A percentile compares a stretch with the other conserved stretches of the same genome.
phyloP scores from a whole-genome alignment of 139 green algal species.

The Chlamydomonas sp. region DNA sequence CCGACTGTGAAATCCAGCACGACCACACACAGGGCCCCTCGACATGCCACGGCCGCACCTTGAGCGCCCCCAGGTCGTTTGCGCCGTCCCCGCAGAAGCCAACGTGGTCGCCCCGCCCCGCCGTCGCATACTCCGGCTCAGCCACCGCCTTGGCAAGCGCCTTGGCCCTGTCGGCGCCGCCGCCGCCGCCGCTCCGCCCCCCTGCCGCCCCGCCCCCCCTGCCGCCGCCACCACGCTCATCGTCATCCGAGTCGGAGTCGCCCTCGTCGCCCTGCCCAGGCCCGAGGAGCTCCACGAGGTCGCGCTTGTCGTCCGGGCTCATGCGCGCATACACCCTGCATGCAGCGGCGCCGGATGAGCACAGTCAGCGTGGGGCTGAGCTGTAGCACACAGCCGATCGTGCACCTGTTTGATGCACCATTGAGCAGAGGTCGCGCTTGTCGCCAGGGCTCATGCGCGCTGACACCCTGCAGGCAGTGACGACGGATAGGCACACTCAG shows the following conservation, averaged over 20 bases:
- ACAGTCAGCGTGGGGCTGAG: too few species aligned
- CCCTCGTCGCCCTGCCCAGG: conserved; percentile 40
- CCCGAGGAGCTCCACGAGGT: conserved; percentile 46
- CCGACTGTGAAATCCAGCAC: too few species aligned
- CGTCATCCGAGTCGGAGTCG: too few species aligned
- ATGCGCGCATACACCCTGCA: conserved; percentile 48
- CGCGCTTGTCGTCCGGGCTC: conserved; percentile 44
- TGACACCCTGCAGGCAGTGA: too few species aligned
- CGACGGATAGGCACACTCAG: too few species aligned
- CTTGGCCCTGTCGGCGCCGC: neutral
- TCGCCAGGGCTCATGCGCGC: conserved; percentile 46
- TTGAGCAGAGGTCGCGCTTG: conserved; percentile 46
- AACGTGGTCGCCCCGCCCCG: conserved; percentile 43
- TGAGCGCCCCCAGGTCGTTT: conserved; percentile 56
- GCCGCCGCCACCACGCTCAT: neutral
- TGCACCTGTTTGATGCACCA: too few species aligned
- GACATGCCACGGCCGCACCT: too few species aligned
- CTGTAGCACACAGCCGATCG: too few species aligned
- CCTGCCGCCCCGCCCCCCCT: neutral
- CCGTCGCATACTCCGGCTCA: conserved; percentile 6
- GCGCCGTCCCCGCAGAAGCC: conserved; percentile 58
- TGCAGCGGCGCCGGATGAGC: too few species aligned
- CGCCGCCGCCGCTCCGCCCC: too few species aligned
- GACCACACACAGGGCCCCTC: too few species aligned
- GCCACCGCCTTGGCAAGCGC: neutral